A percentile compares a stretch with the other conserved stretches of the same genome.
Evolutionary conservation across 805 yeast genomes (phyloP).

Genomic region (Myxozyma vanderwaltii): DNA sequence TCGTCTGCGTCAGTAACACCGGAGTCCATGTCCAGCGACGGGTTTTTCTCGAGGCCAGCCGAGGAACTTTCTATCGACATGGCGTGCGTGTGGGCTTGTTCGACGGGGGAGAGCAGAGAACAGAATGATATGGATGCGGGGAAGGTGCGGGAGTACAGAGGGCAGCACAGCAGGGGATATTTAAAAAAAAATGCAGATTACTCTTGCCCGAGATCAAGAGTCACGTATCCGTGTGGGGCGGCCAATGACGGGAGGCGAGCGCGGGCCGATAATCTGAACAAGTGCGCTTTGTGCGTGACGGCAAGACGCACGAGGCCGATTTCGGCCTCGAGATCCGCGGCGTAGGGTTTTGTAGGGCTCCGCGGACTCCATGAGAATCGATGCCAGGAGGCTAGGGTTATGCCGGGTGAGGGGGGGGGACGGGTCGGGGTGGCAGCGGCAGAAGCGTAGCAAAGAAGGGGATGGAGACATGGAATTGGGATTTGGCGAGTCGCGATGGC

Average conservation of each 20-base stretch:
- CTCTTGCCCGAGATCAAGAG: not conserved
- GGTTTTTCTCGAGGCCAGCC: constrained; percentile 1
- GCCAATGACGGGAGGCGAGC: not conserved
- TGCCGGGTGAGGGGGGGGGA: not conserved
- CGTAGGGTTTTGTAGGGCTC: constrained; percentile 4
- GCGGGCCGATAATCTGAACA: not conserved
- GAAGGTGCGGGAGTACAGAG: not conserved
- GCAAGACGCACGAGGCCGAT: not conserved
- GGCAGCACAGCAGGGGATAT: not conserved
- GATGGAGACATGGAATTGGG: not conserved
- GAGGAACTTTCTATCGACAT: constrained; percentile 2
- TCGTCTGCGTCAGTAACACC: not conserved
- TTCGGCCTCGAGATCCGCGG: not conserved
- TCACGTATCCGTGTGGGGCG: not conserved
- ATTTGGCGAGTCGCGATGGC: constrained; percentile 2
- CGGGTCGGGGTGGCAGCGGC: not conserved
- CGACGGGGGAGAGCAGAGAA: not conserved
- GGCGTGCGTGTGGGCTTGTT: not conserved
- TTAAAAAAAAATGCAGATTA: not conserved
- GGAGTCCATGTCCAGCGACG: constrained; percentile 2
- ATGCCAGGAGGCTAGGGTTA: not conserved
- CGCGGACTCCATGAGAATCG: no score
- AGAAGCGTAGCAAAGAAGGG: not conserved
- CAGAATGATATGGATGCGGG: not conserved
- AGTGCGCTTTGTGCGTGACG: not conserved